A percentile compares a stretch with the other conserved stretches of the same genome.
phyloP scores from a whole-genome alignment of 2,329 filamentous ascomycete genomes.

The Beauveria brongniartii region DNA sequence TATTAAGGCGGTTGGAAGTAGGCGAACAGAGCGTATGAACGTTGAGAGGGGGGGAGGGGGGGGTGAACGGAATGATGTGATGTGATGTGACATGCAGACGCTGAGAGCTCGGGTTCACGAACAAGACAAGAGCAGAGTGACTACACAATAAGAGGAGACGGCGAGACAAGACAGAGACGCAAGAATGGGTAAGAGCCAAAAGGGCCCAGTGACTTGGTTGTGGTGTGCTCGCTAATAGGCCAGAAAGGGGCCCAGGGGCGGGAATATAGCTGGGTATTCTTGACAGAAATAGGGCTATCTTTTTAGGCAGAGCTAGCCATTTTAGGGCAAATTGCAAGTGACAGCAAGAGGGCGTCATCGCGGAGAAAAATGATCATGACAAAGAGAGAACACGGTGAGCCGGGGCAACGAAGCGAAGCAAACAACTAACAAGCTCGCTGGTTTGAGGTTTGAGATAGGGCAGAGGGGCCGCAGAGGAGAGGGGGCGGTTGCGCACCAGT shows the following conservation, averaged over 20 bases:
- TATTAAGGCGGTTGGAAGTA: not conserved
- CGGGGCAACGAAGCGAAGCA: not conserved
- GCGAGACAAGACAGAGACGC: not conserved
- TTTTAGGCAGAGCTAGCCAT: not conserved
- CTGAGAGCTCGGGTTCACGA: not conserved
- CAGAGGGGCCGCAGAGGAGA: not conserved
- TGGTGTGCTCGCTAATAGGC: not conserved
- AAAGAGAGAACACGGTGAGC: not conserved
- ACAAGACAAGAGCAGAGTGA: not conserved
- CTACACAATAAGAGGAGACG: not conserved
- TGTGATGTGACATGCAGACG: constrained; percentile 7
- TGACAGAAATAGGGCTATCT: not conserved
- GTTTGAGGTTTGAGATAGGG: not conserved
- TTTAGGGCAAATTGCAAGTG: not conserved
- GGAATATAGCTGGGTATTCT: not conserved
- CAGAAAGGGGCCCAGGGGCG: not conserved
- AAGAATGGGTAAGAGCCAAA: not conserved
- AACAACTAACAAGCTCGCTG: not conserved
- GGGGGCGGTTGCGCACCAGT: not conserved
- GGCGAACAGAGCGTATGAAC: not conserved
- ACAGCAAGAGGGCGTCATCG: not conserved
- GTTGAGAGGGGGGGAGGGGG: not conserved
- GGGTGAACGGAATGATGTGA: not conserved
- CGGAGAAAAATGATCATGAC: not conserved
- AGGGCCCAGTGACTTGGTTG: not conserved